Conservation (phyloP, 495 filamentous ascomycete genomes). For the Neurospora sp. region DNA sequence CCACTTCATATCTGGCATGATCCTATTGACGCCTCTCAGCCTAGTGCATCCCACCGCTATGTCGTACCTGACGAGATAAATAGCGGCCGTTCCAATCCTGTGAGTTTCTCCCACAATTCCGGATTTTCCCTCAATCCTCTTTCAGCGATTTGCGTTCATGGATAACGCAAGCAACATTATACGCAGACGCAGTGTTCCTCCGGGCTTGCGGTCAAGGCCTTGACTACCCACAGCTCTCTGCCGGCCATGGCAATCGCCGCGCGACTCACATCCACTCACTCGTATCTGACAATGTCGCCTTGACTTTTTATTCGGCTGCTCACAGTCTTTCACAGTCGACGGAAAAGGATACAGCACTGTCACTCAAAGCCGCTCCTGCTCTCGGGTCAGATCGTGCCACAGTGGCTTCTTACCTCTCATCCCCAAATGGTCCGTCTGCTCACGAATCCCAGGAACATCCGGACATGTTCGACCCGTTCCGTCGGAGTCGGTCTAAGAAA, state of each 20-base stretch:
- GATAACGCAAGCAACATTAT: background rate
- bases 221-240: background rate
- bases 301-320: background rate
- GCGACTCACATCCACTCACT: background rate
- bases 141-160: background rate
- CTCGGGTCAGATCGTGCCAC: background rate
- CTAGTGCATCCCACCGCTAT: background rate
- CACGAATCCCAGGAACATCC: background rate
- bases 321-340: background rate
- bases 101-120: background rate
- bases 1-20: background rate
- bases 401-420: background rate
- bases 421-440: background rate
- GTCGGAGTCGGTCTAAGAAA: background rate
- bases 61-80: background rate
- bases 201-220: background rate
- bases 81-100: background rate
- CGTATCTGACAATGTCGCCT: background rate
- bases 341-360: background rate
- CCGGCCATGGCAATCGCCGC: background rate
- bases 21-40: background rate
- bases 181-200: background rate
- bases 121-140: background rate
- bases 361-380: background rate
- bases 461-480: background rate